These are phyloP conservation scores for Albugo candida DNA, from an alignment of 352 stramenopile species.

Conservation along the genomic window DNA sequence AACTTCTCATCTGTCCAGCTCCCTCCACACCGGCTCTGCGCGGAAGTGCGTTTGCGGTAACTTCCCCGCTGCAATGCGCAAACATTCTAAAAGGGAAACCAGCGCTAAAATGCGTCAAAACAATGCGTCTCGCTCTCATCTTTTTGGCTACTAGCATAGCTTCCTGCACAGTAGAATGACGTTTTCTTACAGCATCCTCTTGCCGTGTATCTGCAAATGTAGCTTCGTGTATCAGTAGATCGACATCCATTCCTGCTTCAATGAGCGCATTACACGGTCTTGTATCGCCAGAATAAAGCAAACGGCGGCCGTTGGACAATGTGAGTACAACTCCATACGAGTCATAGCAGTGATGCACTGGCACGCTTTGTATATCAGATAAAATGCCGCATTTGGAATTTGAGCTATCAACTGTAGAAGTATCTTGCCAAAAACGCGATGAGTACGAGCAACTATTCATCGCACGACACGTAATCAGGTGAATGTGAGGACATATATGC, in stretches of 20 bases:
- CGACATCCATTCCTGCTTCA: slow-evolving; percentile 26
- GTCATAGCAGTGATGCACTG: slow-evolving; percentile 66
- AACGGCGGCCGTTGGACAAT: slow-evolving; percentile 31
- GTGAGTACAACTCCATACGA: slow-evolving; percentile 52
- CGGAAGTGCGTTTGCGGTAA: too few relatives aligned
- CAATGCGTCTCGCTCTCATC: slow-evolving; percentile 60
- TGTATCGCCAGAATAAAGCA: slow-evolving; percentile 91
- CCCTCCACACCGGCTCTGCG: too few relatives aligned
- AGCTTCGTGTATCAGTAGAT: slow-evolving; percentile 93
- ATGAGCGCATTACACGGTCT: slow-evolving; percentile 68
- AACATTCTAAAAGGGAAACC: slow-evolving; percentile 22
- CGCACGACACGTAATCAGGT: slow-evolving; percentile 21
- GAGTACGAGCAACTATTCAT: slow-evolving; percentile 24
- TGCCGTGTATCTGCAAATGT: slow-evolving; percentile 92
- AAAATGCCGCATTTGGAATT: slow-evolving; percentile 13
- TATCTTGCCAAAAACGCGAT: slow-evolving; percentile 2
- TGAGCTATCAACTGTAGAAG: slow-evolving; percentile 13
- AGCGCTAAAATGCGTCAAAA: slow-evolving; percentile 95
- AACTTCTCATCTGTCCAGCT: too few relatives aligned
- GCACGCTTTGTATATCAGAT: slow-evolving; percentile 25
- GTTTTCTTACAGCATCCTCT: slow-evolving; percentile 86
- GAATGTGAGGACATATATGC: slow-evolving; percentile 4
- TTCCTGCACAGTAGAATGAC: slow-evolving; percentile 88
- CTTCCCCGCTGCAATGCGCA: too few relatives aligned
- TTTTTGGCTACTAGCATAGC: slow-evolving; percentile 69